phyloP scores from a whole-genome alignment of 2,329 filamentous ascomycete genomes.

The Raffaelea arxii region DNA sequence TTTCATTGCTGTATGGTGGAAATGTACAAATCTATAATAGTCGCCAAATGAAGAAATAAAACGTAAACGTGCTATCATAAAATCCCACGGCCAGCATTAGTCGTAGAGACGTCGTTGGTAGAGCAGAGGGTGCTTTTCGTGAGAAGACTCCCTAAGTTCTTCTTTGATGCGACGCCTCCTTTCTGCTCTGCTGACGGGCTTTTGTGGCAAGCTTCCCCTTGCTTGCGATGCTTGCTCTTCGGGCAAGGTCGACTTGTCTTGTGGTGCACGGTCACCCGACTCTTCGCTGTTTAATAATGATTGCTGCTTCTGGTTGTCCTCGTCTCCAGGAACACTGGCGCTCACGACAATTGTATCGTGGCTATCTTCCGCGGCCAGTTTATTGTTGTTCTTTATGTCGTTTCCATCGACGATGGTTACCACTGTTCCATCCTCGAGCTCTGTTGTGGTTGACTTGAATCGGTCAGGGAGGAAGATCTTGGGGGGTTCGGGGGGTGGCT shows the following conservation, averaged over 20 bases:
- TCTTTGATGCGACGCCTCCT: constrained; percentile 38
- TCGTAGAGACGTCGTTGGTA: constrained; percentile 48
- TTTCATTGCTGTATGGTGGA: too few species aligned
- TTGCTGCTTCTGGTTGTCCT: constrained; percentile 3
- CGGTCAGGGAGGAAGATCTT: constrained; percentile 41
- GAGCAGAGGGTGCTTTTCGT: constrained; percentile 27
- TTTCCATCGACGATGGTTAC: constrained; percentile 25
- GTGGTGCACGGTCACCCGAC: neutral
- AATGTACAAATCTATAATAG: too few species aligned
- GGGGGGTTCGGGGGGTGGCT: constrained; percentile 37
- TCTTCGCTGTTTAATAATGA: neutral
- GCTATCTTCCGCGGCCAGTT: constrained; percentile 26
- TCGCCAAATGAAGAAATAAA: too few species aligned
- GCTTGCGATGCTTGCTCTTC: neutral
- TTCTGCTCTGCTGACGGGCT: constrained; percentile 41
- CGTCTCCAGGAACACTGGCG: constrained; percentile 19
- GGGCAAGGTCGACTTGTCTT: neutral
- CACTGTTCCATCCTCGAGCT: constrained; percentile 36
- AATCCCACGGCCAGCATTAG: too few species aligned
- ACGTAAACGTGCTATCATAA: too few species aligned
- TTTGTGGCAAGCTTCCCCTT: constrained; percentile 24
- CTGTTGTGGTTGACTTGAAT: constrained; percentile 34
- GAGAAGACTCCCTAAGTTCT: constrained; percentile 12
- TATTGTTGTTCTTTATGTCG: constrained; percentile 7
- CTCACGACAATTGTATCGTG: too few species aligned